These are phyloP conservation scores for Carex parvula DNA, from an alignment of 176 grass and related monocot genomes.

Conservation along the genomic window DNA sequence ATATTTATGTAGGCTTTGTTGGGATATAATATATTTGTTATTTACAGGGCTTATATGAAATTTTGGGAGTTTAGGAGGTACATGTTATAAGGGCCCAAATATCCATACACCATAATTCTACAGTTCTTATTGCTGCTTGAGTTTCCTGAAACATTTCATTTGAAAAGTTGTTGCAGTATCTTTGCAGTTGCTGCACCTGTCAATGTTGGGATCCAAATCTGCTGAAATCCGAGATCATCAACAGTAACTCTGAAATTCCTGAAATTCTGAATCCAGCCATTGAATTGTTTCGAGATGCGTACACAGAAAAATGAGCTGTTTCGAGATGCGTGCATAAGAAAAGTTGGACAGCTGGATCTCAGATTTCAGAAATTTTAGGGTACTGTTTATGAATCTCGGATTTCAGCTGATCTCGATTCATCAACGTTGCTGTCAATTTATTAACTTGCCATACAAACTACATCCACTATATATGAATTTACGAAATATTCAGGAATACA, in stretches of 20 bases:
- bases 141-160: neutral
- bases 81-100: neutral
- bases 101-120: too few relatives aligned
- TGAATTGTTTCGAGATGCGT: too few relatives aligned
- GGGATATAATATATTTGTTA: neutral
- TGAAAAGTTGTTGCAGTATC: neutral
- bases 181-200: neutral
- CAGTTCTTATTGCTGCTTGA: neutral
- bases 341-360: too few relatives aligned
- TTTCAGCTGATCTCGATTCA: too few relatives aligned
- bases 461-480: neutral
- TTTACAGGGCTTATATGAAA: neutral
- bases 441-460: neutral
- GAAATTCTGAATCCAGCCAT: too few relatives aligned
- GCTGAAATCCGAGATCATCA: too few relatives aligned
- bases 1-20: neutral
- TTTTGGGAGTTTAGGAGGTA: neutral
- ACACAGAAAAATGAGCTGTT: too few relatives aligned
- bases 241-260: too few relatives aligned
- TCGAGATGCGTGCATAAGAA: too few relatives aligned
- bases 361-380: too few relatives aligned
- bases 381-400: too few relatives aligned
- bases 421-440: neutral
- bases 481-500: neutral
- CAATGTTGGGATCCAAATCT: too few relatives aligned